Percentiles rank a stretch among this genome's conserved stretches.
phyloP scores from a whole-genome alignment of 2,329 filamentous ascomycete genomes.

The Cladosporium sp. region DNA sequence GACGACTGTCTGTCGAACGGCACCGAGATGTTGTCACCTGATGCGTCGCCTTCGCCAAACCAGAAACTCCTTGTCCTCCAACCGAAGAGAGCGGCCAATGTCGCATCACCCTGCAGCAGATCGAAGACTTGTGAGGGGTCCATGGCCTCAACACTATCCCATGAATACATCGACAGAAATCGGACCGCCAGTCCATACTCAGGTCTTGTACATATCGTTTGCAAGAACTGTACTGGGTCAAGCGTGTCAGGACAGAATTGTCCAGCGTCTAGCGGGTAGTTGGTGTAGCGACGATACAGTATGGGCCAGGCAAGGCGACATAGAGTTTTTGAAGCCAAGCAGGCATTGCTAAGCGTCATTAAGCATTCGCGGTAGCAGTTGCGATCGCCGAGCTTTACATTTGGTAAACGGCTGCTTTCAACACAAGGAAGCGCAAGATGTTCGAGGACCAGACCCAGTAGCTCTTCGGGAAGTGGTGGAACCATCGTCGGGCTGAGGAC shows the following conservation, averaged over 20 bases:
- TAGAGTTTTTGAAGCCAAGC: neutral
- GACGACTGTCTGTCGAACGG: neutral
- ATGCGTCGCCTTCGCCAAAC: neutral
- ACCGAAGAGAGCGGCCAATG: neutral
- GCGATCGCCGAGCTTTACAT: neutral
- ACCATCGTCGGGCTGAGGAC: neutral
- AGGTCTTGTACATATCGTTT: neutral
- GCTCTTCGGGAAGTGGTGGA: neutral
- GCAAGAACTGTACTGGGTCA: neutral
- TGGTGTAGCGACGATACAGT: neutral
- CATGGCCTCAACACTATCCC: neutral
- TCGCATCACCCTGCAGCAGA: neutral
- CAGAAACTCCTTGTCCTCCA: slow-evolving; percentile 3
- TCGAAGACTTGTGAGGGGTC: neutral
- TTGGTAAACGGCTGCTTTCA: neutral
- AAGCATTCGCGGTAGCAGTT: neutral
- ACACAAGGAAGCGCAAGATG: neutral
- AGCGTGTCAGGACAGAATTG: neutral
- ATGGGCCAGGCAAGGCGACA: neutral
- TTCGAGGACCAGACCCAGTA: neutral
- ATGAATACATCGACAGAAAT: neutral
- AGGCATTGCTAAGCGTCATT: neutral
- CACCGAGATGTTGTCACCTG: neutral
- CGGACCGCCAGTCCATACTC: neutral
- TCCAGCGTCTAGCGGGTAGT: too few relatives aligned